Evolutionary conservation across 2,329 filamentous ascomycete species (phyloP), one percentile per base, ranked within the genome.

Genomic region (Penicillium sp.): DNA sequence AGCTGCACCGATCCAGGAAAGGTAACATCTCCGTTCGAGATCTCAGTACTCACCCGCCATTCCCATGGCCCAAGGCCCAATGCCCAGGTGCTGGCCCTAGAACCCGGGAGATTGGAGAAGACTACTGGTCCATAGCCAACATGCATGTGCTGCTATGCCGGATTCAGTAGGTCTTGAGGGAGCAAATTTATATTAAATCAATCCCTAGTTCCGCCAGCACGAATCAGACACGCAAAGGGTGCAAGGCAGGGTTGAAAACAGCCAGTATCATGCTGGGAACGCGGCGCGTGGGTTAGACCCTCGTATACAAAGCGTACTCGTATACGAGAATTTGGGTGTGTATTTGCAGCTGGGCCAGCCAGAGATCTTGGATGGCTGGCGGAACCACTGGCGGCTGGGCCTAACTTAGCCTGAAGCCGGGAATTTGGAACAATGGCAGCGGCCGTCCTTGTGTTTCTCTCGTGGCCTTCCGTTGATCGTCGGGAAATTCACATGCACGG

Each of bases 11-110:
- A 42, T 25, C 63, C 41, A 41, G 45, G 49, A 34, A 57, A 37
- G 52, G 64, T 48, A 64, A 63, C 34, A 62, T 65, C 56, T 54
- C 63, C 61, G 63, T 53, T 45, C 22, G 38, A 56, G 63, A 65
- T 68, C 63, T 66, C 25, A 56, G 22, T 6, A 1, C 25, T 28
- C 25, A 6, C 53, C 50, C 15, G n/a, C 50, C 48, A 39, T 57
- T 25, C 49, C 58, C 31, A 37, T 45, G 25, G 22, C 37, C 61
- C 47, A 59, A 57, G 52, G 57, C 37, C 20, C 20, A 20, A 20
- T 1, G 20, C 20, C 49, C 56, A 57, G 58, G 34, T 55, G 28
- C 28, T 45, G 28, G 52, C 25, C 38, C 54, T 54, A 49, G 31
- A 20, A 11, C 45, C 57, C 51, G 55, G 52, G 57, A 41, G 49